phyloP scores from a whole-genome alignment of 1,284 basidiomycete genomes.

The Thecaphora frezii region DNA sequence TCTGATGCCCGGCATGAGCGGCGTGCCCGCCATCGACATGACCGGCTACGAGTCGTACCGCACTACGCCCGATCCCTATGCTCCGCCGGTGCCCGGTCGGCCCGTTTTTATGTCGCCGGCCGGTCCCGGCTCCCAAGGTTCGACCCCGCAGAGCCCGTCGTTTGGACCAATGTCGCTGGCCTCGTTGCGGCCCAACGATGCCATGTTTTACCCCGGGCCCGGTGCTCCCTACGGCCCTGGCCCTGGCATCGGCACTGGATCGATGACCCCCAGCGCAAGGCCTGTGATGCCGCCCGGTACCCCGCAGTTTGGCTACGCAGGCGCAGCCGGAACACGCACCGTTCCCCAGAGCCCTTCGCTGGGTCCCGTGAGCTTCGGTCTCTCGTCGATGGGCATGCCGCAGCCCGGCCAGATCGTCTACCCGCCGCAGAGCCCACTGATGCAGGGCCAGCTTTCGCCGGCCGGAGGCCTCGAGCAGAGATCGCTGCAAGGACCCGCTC shows the following conservation, averaged over 20 bases:
- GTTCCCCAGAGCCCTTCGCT: background rate
- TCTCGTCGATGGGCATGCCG: conserved; percentile 10
- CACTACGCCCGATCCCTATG: conserved; percentile 45
- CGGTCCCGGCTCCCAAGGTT: conserved; percentile 25
- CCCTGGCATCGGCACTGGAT: conserved; percentile 6
- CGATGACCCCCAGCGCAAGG: conserved; percentile 15
- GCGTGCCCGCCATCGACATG: conserved; percentile 30
- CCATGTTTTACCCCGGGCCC: conserved; percentile 26
- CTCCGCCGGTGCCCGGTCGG: conserved; percentile 31
- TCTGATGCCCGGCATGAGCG: conserved; percentile 18
- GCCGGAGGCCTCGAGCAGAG: conserved; percentile 8
- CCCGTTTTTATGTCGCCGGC: conserved; percentile 25
- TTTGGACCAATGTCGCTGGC: conserved; percentile 22
- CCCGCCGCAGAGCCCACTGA: conserved; percentile 23
- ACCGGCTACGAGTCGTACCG: conserved; percentile 42
- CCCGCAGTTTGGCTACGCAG: conserved; percentile 13
- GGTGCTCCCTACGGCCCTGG: conserved; percentile 17
- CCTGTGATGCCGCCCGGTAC: conserved; percentile 18
- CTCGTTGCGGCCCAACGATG: conserved; percentile 24
- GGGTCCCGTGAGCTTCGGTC: background rate
- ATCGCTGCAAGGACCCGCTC: conserved; percentile 18
- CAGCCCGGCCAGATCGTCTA: conserved; percentile 16
- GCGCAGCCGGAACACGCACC: too few relatives aligned
- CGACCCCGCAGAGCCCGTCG: conserved; percentile 32
- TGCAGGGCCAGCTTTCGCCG: conserved; percentile 12